Conservation (phyloP, 2,329 filamentous ascomycete genomes). For the Cercospora sojina region DNA sequence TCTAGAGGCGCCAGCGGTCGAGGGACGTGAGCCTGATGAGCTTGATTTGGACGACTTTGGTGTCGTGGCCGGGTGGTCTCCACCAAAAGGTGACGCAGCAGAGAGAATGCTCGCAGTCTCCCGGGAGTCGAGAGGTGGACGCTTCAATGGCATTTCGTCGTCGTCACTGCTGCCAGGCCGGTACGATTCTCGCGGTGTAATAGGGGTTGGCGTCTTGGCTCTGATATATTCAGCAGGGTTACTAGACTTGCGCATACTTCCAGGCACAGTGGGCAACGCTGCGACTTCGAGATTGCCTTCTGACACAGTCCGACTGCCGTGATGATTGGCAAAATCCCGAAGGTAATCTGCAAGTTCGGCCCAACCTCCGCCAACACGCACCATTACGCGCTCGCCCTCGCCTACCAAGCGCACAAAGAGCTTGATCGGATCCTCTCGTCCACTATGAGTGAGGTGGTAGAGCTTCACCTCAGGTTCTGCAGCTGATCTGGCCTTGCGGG, state of each 20-base stretch:
- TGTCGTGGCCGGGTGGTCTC: constrained; percentile 12
- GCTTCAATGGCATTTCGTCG: constrained; percentile 10
- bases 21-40: constrained; percentile 28
- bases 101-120: constrained; percentile 5
- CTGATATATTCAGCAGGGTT: constrained; percentile 27
- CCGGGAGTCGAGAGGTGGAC: constrained; percentile 11
- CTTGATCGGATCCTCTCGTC: constrained; percentile 85
- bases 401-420: constrained; percentile 91
- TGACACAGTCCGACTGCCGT: constrained; percentile 68
- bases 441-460: constrained; percentile 84
- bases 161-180: constrained; percentile 24
- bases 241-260: constrained; percentile 31
- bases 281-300: constrained; percentile 57
- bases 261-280: constrained; percentile 39
- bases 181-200: constrained; percentile 7
- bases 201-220: constrained; percentile 15
- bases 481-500: constrained; percentile 29
- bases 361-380: constrained; percentile 97
- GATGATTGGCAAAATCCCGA: constrained; percentile 87
- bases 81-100: constrained; percentile 6
- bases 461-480: constrained; percentile 70
- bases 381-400: constrained; percentile 94
- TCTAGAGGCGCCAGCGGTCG: constrained; percentile 28
- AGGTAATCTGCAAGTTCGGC: constrained; percentile 93
- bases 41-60: constrained; percentile 26